Evolutionary conservation across 1,139 yeast species (phyloP).

Genomic region (Zygotorulaspora mrakii): DNA sequence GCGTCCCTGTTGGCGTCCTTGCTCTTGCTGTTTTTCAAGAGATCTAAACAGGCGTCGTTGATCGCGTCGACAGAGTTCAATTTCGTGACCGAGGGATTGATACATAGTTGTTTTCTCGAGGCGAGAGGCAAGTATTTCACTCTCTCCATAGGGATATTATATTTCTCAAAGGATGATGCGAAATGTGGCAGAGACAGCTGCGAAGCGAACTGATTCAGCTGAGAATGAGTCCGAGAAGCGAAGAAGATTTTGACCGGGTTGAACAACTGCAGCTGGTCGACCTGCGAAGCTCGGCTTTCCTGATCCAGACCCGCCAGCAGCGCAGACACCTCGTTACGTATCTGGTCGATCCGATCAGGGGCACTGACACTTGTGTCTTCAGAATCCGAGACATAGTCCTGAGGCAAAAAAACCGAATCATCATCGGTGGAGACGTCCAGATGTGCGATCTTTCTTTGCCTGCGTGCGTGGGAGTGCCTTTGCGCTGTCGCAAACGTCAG

Average conservation of each 20-base stretch:
- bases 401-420: constrained; percentile 30
- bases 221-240: constrained; percentile 90
- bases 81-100: constrained; percentile 57
- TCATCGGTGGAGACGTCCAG: constrained; percentile 25
- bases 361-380: no score
- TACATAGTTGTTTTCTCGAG: constrained; percentile 82
- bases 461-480: no score
- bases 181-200: constrained; percentile 64
- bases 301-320: constrained; percentile 41
- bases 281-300: constrained; percentile 7
- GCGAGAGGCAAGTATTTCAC: constrained; percentile 66
- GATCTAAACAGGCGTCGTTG: constrained; percentile 78
- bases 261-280: constrained; percentile 20
- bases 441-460: constrained; percentile 22
- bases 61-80: constrained; percentile 51
- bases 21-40: constrained; percentile 47
- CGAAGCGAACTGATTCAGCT: constrained; percentile 72
- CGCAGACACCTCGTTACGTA: constrained; percentile 42
- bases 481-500: no score
- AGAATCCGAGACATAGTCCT: constrained; percentile 37
- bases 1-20: no score
- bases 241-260: constrained; percentile 56
- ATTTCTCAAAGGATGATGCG: constrained; percentile 53
- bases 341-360: no score
- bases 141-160: constrained; percentile 42